These are phyloP conservation scores for Choanephora cucurbitarum DNA, from an alignment of 371 early-diverging fungal species.

Conservation along the genomic window DNA sequence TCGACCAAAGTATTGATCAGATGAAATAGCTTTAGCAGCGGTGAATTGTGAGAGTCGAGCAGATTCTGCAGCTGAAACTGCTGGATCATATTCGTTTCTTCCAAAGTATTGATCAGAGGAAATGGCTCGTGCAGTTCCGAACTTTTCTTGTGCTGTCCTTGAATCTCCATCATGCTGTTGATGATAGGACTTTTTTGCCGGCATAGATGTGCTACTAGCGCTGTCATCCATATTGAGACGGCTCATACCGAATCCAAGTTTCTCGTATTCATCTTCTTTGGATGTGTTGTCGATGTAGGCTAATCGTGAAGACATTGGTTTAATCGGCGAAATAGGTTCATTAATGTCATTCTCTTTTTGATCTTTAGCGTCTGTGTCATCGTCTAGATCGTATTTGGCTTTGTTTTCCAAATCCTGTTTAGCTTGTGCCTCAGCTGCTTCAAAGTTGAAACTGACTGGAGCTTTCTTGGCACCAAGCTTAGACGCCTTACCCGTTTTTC, in stretches of 20 bases:
- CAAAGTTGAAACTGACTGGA: slow-evolving; percentile 81
- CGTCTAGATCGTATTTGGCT: slow-evolving; percentile 71
- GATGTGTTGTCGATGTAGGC: slow-evolving; percentile 20
- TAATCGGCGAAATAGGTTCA: slow-evolving; percentile 1
- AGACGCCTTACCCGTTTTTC: slow-evolving; percentile 61
- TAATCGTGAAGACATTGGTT: slow-evolving; percentile 26
- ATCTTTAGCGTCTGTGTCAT: slow-evolving; percentile 3
- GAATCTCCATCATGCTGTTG: slow-evolving; percentile 25
- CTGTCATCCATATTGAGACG: slow-evolving; percentile 39
- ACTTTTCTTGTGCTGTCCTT: slow-evolving; percentile 62
- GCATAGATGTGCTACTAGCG: slow-evolving; percentile 12
- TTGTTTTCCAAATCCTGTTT: slow-evolving; percentile 81
- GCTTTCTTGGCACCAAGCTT: slow-evolving; percentile 84
- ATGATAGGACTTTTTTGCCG: slow-evolving; percentile 19
- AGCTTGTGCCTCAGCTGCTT: slow-evolving; percentile 89
- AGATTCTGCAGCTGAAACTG: slow-evolving; percentile 63
- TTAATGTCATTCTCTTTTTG: not conserved
- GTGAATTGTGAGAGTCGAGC: slow-evolving; percentile 70
- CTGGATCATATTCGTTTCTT: slow-evolving; percentile 69
- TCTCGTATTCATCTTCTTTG: slow-evolving; percentile 60
- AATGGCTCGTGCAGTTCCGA: slow-evolving; percentile 79
- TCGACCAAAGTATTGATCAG: slow-evolving; percentile 81
- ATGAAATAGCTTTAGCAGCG: slow-evolving; percentile 76
- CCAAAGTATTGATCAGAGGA: slow-evolving; percentile 92
- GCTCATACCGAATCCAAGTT: slow-evolving; percentile 84